phyloP scores from a whole-genome alignment of 768 basidiomycete species.

The Mycena polygramma region DNA sequence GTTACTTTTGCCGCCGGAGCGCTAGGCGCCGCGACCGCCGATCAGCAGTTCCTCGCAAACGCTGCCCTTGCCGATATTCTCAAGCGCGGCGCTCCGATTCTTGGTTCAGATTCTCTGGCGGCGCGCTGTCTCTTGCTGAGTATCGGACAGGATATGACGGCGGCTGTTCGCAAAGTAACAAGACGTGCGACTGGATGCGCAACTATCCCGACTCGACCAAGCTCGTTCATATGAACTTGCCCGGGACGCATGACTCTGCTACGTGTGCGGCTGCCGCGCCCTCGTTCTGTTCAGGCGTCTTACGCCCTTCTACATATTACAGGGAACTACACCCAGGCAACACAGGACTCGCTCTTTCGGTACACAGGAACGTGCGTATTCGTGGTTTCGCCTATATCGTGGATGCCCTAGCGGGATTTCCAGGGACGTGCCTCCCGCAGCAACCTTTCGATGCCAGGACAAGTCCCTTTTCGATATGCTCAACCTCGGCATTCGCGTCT shows the following conservation, averaged over 20 bases:
- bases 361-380: conserved; percentile 40
- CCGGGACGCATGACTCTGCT: conserved; percentile 47
- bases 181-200: conserved; percentile 45
- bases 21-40: neutral
- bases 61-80: conserved; percentile 38
- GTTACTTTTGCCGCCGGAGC: conserved; percentile 6
- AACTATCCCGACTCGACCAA: conserved; percentile 41
- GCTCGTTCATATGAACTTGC: conserved; percentile 44
- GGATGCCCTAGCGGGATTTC: neutral
- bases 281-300: neutral
- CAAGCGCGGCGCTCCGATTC: conserved; percentile 39
- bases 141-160: conserved; percentile 35
- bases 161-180: conserved; percentile 33
- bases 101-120: conserved; percentile 29
- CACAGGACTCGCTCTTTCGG: conserved; percentile 39
- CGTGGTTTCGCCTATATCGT: neutral
- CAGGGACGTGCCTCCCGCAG: conserved; percentile 28
- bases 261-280: conserved; percentile 33
- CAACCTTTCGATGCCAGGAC: conserved; percentile 33
- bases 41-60: conserved; percentile 35
- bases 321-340: conserved; percentile 44
- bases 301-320: too few relatives aligned
- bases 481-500: conserved; percentile 35
- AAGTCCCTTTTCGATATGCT: conserved; percentile 34
- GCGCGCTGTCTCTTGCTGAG: neutral